Evolutionary conservation across 2,329 filamentous ascomycete species (phyloP), one percentile per base, ranked within the genome.

Genomic region (Ceratocystis albifundus): DNA sequence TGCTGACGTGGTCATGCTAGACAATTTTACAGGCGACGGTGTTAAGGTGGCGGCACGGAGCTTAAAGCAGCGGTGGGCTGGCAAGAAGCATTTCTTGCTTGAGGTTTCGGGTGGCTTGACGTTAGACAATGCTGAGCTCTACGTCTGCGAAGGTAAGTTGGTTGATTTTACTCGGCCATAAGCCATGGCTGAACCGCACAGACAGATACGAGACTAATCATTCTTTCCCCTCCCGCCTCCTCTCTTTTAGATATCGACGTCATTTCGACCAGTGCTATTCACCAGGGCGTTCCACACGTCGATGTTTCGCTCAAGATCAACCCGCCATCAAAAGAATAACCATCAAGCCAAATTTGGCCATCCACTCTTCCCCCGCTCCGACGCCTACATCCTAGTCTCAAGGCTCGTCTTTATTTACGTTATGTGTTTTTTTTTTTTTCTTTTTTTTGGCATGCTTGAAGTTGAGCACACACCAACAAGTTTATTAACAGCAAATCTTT

Each of bases 1-100:
- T 0, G 94, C 94, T 0, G 93, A 99, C 74, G 87, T 99, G 22
- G 86, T 99, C 69, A 99, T 99, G 94, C 78, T 99, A 68, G 94
- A 99, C 75, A 99, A 99, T 75, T 99, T 97, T 73, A 86, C 85
- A 0, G 85, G 88, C 0, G 87, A 89, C 0, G 90, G 86, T 0
- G 87, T 96, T 69, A 87, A 85, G 74, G 76, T 81, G 7, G 90
- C 90, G 0, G 89, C 93, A 15, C 81, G 77, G 73, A 86, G 82
- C 71, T 74, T 99, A 70, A 95, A 93, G 78, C 80, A 88, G 72
- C 84, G 86, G 70, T 97, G 90, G 90, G 83, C 82, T 67, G 88
- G 86, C 41, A 86, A 84, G 74, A 80, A 80, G 69, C 80, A 86
- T 65, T 90, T 96, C 71, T 75, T 97, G 73, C 82, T 99, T 45